A percentile compares a stretch with the other conserved stretches of the same genome.
Evolutionary conservation across 1,284 basidiomycete genomes (phyloP).

Genomic region (Pseudozyma sp.): DNA sequence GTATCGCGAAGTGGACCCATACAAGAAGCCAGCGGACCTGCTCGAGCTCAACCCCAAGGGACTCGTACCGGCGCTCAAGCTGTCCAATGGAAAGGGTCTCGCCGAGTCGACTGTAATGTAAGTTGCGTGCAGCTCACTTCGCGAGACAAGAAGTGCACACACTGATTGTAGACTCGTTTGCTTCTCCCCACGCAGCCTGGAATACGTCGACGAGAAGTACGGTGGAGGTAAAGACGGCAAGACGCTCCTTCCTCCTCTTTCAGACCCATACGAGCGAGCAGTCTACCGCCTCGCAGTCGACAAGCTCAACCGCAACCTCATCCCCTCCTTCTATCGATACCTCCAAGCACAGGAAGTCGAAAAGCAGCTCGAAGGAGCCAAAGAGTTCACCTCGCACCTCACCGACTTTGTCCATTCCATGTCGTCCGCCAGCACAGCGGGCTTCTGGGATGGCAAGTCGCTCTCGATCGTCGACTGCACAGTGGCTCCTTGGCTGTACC

Average conservation of each 20-base stretch:
- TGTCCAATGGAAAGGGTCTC: constrained; percentile 68
- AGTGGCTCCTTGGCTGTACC: constrained; percentile 80
- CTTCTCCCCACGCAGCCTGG: constrained; percentile 77
- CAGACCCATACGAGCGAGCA: constrained; percentile 77
- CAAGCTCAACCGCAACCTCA: constrained; percentile 75
- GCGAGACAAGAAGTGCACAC: too few relatives aligned
- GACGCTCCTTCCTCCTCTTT: constrained; percentile 74
- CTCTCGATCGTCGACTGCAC: constrained; percentile 78
- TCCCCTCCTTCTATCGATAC: constrained; percentile 82
- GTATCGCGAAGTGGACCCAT: constrained; percentile 80
- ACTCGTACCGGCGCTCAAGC: constrained; percentile 78
- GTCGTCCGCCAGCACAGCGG: constrained; percentile 2
- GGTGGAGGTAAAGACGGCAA: constrained; percentile 63
- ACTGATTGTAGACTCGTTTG: not conserved
- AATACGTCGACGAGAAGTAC: constrained; percentile 80
- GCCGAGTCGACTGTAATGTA: constrained; percentile 59
- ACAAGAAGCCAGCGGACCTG: constrained; percentile 82
- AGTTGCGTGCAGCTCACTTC: not conserved
- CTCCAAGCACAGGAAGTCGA: constrained; percentile 78
- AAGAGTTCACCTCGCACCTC: constrained; percentile 75
- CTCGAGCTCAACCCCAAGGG: constrained; percentile 82
- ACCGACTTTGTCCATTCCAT: constrained; percentile 74
- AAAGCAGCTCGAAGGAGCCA: constrained; percentile 74
- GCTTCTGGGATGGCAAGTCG: constrained; percentile 75
- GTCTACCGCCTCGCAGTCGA: constrained; percentile 78